Percentiles rank a stretch among this genome's conserved stretches.
phyloP scores from a whole-genome alignment of 768 basidiomycete species.

The Suillus placidus region DNA sequence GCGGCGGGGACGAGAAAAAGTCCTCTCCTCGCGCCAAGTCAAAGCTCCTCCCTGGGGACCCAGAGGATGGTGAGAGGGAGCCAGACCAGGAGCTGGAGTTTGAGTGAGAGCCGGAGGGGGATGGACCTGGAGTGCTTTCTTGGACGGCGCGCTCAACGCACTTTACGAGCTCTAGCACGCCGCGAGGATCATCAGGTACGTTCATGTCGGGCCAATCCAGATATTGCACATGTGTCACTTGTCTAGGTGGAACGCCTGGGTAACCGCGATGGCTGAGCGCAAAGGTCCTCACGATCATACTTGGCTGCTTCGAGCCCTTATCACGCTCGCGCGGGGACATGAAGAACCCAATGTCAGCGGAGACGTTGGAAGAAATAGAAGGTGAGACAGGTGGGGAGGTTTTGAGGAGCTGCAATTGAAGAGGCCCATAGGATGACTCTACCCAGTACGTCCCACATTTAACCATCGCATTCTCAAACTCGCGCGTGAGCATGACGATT shows the following conservation, averaged over 20 bases:
- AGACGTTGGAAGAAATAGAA: conserved; percentile 40
- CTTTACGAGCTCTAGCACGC: conserved; percentile 71
- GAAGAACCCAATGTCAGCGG: conserved; percentile 40
- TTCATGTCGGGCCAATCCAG: conserved; percentile 97
- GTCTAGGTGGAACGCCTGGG: conserved; percentile 61
- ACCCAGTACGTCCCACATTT: conserved; percentile 95
- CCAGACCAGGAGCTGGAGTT: conserved; percentile 16
- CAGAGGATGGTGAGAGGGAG: neutral
- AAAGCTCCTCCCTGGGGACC: neutral
- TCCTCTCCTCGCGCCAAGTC: conserved; percentile 16
- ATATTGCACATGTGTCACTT: conserved; percentile 86
- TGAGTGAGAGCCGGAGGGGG: conserved; percentile 16
- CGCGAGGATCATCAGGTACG: conserved; percentile 82
- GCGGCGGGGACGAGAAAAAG: conserved; percentile 10
- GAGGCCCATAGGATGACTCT: conserved; percentile 66
- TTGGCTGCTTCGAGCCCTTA: conserved; percentile 18
- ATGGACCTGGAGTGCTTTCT: conserved; percentile 34
- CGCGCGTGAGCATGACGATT: conserved; percentile 95
- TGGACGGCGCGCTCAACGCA: conserved; percentile 52
- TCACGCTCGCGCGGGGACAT: conserved; percentile 35
- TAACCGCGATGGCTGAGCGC: conserved; percentile 64
- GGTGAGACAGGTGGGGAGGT: conserved; percentile 42
- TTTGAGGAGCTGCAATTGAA: conserved; percentile 59
- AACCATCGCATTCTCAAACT: conserved; percentile 82
- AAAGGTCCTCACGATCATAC: conserved; percentile 64